Evolutionary conservation across 179 eudicot species (phyloP).

Genomic region (Beta lomatogona): DNA sequence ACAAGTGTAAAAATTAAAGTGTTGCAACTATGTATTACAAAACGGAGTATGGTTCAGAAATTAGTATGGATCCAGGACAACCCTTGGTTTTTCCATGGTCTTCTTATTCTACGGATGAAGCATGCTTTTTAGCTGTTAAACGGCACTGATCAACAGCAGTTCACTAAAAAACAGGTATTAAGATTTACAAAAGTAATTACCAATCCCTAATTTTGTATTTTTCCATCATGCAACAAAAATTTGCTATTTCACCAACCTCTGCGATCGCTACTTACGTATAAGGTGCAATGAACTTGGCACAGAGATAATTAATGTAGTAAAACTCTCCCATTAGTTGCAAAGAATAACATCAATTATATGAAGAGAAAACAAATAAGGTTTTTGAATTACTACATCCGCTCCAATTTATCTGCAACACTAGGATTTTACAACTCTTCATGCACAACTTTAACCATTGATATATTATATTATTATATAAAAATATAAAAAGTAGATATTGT

Average conservation of each 20-base stretch:
- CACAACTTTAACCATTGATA: too few species aligned
- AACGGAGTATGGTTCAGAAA: too few species aligned
- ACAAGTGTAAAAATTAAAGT: too few species aligned
- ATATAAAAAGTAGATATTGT: too few species aligned
- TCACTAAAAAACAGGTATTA: too few species aligned
- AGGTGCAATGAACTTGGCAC: background rate
- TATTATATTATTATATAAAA: too few species aligned
- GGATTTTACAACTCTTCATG: too few species aligned
- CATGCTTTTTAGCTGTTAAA: background rate
- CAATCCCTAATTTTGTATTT: background rate
- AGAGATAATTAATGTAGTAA: background rate
- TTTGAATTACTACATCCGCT: background rate
- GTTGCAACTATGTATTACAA: too few species aligned
- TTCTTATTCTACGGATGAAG: background rate
- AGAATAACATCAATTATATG: background rate
- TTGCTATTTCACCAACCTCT: background rate
- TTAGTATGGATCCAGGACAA: too few species aligned
- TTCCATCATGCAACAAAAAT: background rate
- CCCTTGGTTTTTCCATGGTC: background rate
- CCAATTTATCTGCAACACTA: too few species aligned
- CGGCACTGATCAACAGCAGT: background rate
- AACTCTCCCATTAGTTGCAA: constrained; percentile 1
- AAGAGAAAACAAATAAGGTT: background rate
- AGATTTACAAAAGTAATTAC: background rate
- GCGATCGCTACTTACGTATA: background rate